Evolutionary conservation across 441 rosid species (phyloP).

Genomic region (Biscutella laevigata): DNA sequence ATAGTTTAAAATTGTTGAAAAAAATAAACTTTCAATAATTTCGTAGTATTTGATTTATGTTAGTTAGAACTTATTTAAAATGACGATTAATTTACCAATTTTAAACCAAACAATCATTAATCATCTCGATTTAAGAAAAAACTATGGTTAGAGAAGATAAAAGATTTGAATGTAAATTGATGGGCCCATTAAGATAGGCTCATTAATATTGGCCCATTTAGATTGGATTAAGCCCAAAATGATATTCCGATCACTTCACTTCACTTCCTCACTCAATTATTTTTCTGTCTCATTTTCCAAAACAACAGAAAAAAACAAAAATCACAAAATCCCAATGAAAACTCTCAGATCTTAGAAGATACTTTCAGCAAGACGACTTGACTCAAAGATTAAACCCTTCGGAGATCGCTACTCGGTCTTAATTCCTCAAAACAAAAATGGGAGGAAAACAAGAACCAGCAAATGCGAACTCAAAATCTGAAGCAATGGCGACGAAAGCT

Average conservation of each 20-base stretch:
- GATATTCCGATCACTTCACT: neutral
- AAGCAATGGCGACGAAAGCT: constrained; percentile 21
- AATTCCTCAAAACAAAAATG: neutral
- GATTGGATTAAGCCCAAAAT: neutral
- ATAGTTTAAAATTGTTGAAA: no score
- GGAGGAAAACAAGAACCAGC: constrained; percentile 29
- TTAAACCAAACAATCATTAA: no score
- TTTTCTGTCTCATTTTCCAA: neutral
- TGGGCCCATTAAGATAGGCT: no score
- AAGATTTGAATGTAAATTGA: no score
- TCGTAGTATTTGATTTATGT: no score
- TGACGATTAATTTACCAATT: no score
- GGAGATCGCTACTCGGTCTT: neutral
- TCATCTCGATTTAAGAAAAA: no score
- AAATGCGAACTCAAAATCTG: no score
- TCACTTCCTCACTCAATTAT: neutral
- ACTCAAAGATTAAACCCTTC: constrained; percentile 7
- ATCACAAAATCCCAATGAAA: neutral
- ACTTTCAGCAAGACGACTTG: constrained; percentile 12
- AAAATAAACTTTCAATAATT: no score
- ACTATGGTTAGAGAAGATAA: no score
- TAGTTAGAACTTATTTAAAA: no score
- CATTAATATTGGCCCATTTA: no score
- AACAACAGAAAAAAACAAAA: neutral
- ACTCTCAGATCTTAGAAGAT: neutral